Evolutionary conservation across 441 rosid genomes (phyloP).

Genomic region (Gossypium gossypioides): DNA sequence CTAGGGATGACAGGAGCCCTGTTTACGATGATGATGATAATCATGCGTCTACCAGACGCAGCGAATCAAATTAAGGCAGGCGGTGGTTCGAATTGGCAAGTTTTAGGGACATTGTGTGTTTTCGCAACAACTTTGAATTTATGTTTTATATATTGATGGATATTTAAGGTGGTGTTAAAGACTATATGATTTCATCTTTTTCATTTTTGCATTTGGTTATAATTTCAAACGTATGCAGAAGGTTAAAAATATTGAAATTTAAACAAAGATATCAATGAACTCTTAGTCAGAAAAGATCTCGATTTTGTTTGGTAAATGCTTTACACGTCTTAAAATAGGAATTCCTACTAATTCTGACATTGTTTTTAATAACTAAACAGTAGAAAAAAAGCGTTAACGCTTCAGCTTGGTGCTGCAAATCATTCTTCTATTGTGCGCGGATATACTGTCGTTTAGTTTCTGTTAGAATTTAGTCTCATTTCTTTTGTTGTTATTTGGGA

Average conservation of each 20-base stretch:
- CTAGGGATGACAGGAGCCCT: conserved; percentile 15
- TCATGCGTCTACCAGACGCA: conserved; percentile 26
- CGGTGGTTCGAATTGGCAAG: neutral
- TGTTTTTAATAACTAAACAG: too few relatives aligned
- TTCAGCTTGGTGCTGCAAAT: too few relatives aligned
- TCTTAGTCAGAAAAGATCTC: too few relatives aligned
- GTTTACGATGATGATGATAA: conserved; percentile 30
- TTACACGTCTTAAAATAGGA: too few relatives aligned
- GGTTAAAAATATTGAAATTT: neutral
- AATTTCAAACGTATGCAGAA: neutral
- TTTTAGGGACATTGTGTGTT: neutral
- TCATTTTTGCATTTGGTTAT: neutral
- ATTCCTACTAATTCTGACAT: too few relatives aligned
- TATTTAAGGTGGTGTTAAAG: neutral
- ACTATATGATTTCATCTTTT: neutral
- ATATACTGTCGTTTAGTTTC: too few relatives aligned
- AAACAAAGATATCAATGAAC: too few relatives aligned
- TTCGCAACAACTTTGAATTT: conserved; percentile 1
- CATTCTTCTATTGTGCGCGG: too few relatives aligned
- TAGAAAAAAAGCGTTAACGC: too few relatives aligned
- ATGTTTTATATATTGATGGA: neutral
- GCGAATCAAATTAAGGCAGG: conserved; percentile 21
- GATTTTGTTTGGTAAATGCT: too few relatives aligned
- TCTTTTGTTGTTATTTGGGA: too few relatives aligned
- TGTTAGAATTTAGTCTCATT: too few relatives aligned